These are phyloP conservation scores for Calonectria naviculata DNA, from an alignment of 2,329 filamentous ascomycete genomes.

Conservation along the genomic window DNA sequence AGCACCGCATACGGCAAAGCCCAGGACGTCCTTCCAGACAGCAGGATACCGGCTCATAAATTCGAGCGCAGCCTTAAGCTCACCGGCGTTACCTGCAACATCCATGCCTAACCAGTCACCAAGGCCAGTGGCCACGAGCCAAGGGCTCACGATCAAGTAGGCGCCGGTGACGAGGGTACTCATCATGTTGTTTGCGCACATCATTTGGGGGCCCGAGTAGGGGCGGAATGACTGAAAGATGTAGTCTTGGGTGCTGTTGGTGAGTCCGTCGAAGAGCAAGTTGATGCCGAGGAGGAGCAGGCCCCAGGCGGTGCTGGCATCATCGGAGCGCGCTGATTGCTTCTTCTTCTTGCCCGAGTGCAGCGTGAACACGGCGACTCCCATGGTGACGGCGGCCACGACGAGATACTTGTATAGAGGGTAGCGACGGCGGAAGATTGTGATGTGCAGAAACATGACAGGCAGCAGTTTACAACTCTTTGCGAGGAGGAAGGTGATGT, in stretches of 20 bases:
- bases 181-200: slow-evolving; percentile 97
- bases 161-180: slow-evolving; percentile 79
- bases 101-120: slow-evolving; percentile 76
- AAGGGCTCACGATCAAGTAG: slow-evolving; percentile 84
- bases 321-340: slow-evolving; percentile 54
- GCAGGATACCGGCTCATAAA: slow-evolving; percentile 85
- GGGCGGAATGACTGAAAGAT: slow-evolving; percentile 85
- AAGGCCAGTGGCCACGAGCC: slow-evolving; percentile 75
- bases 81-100: slow-evolving; percentile 73
- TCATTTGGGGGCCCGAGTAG: slow-evolving; percentile 97
- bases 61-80: slow-evolving; percentile 80
- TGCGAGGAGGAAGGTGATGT: slow-evolving; percentile 96
- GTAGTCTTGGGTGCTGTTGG: slow-evolving; percentile 96
- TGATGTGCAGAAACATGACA: slow-evolving; percentile 96
- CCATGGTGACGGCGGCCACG: slow-evolving; percentile 88
- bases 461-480: slow-evolving; percentile 99
- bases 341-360: slow-evolving; percentile 74
- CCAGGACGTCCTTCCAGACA: slow-evolving; percentile 88
- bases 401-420: slow-evolving; percentile 97
- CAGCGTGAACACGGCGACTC: slow-evolving; percentile 94
- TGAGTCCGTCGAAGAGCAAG: slow-evolving; percentile 93
- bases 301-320: slow-evolving; percentile 79
- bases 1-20: slow-evolving; percentile 90
- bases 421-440: slow-evolving; percentile 88
- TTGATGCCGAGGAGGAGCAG: slow-evolving; percentile 88